A percentile compares a stretch with the other conserved stretches of the same genome.
Conservation (phyloP, 1,139 yeast species). For the Kodamaea plutei region DNA sequence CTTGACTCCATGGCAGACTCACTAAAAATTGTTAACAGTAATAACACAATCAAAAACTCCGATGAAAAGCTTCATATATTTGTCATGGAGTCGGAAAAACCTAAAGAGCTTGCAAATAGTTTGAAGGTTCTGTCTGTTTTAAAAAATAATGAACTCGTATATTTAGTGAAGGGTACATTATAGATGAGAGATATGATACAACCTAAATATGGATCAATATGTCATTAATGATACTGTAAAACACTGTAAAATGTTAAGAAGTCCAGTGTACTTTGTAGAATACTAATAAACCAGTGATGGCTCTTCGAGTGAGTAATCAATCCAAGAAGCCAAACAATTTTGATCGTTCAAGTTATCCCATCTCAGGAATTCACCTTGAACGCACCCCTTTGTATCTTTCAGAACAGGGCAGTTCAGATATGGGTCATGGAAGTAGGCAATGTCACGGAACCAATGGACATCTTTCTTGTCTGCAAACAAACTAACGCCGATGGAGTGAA, state of each 20-base stretch:
- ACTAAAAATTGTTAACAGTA: conserved; percentile 52
- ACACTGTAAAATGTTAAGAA: too few species aligned
- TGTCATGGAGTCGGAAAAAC: conserved; percentile 26
- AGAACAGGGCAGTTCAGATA: conserved; percentile 67
- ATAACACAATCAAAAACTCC: conserved; percentile 45
- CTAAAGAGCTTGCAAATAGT: conserved; percentile 25
- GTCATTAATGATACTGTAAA: too few species aligned
- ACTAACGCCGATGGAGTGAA: conserved; percentile 71
- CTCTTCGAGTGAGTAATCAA: conserved; percentile 52
- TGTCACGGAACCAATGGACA: conserved; percentile 86
- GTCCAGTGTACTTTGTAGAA: too few species aligned
- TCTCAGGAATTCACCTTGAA: conserved; percentile 40
- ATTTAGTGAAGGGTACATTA: conserved; percentile 50
- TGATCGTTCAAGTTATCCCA: conserved; percentile 50
- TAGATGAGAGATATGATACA: too few species aligned
- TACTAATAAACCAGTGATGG: too few species aligned
- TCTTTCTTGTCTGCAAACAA: conserved; percentile 66
- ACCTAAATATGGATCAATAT: too few species aligned
- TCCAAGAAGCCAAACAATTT: conserved; percentile 75
- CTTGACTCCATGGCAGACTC: conserved; percentile 62
- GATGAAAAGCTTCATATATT: conserved; percentile 46
- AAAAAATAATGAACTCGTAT: conserved; percentile 49
- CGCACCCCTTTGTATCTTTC: conserved; percentile 30
- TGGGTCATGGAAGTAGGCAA: conserved; percentile 75
- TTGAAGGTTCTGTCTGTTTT: conserved; percentile 44